Base-by-base conservation (phyloP, 2,329 filamentous ascomycete species). In the Aspergillus costaricaensis region DNA sequence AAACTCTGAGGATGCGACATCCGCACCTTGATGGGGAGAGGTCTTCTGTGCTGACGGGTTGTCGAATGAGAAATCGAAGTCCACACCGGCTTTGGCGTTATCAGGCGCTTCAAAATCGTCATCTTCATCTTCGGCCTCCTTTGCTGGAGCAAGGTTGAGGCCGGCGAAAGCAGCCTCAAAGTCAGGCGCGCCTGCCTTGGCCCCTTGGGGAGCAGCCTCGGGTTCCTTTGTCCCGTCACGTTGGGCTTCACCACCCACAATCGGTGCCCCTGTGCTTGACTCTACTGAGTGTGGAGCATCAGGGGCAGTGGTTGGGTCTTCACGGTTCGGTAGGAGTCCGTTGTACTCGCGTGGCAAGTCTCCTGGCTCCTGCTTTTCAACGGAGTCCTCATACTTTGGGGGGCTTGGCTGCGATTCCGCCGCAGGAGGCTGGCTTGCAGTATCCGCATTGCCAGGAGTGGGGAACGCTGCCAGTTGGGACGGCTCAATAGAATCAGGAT, bases 381-480 rank as follows among this genome's bases (percentile, higher is more conserved):
- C 63, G 36, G 59, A 63, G 27, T 67, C 60, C 10, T 74, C 72
- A 66, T 80, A 80, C 7, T 64, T 74, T 10, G 77, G 77, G 27
- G 87, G 87, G 5, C 86, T 86, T 15, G 77, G 77, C 68, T 89
- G 85, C 43, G 84, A 83, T 59, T 80, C 79, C 2, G 83, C 77
- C 8, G 87, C 83, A 39, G 87, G 79, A 21, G 77, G 76, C 51
- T 72, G 70, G 55, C 65, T 65, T n/a, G 74, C 69, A 38, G 70
- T 71, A 32, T 73, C 74, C 19, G 75, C 70, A 7, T 76, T 74
- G 19, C 79, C 75, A n/a, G 76, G 74, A 38, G 74, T 62, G 67
- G 77, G 67, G 72, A 79, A 74, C 62, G 77, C 62, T 65, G 70
- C 65, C 64, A 74, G 71, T 61, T 72, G 76, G 67, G 70, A 73